Evolutionary conservation across 257 asterid species (phyloP).

Genomic region (Petunia secreta): DNA sequence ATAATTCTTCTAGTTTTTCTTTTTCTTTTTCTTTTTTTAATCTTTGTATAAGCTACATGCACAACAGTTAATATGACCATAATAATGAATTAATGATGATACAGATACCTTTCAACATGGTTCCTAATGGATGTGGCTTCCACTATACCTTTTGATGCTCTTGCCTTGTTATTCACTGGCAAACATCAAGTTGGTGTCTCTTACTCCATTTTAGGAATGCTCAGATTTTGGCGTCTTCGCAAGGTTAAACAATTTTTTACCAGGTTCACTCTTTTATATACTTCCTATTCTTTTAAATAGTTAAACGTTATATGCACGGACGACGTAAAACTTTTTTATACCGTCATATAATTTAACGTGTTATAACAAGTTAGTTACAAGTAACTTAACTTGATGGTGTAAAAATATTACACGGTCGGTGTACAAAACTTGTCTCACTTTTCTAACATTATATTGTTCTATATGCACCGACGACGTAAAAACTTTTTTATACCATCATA

Average conservation of each 20-base stretch:
- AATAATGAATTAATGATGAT: neutral
- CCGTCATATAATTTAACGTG: too few species aligned
- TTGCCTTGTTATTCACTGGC: conserved; percentile 63
- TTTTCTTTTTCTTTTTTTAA: neutral
- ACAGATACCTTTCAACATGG: conserved; percentile 89
- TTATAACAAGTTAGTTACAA: neutral
- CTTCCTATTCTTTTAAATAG: too few species aligned
- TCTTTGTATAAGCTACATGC: neutral
- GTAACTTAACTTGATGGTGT: too few species aligned
- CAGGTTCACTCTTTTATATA: conserved; percentile 42
- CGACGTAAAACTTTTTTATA: too few species aligned
- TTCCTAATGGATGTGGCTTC: conserved; percentile 93
- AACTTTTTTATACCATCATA: too few species aligned
- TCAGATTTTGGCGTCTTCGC: conserved; percentile 92
- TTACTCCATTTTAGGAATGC: conserved; percentile 72
- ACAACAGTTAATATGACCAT: neutral
- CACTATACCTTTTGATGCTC: conserved; percentile 76
- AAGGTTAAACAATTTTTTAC: conserved; percentile 79
- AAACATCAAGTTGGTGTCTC: conserved; percentile 62
- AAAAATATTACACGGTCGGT: too few species aligned
- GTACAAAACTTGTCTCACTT: too few species aligned
- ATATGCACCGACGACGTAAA: too few species aligned
- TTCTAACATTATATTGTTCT: too few species aligned
- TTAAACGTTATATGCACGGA: too few species aligned
- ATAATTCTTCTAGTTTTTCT: too few species aligned